Base-by-base conservation (phyloP, 768 basidiomycete species). In the Termitomyces sp. region DNA sequence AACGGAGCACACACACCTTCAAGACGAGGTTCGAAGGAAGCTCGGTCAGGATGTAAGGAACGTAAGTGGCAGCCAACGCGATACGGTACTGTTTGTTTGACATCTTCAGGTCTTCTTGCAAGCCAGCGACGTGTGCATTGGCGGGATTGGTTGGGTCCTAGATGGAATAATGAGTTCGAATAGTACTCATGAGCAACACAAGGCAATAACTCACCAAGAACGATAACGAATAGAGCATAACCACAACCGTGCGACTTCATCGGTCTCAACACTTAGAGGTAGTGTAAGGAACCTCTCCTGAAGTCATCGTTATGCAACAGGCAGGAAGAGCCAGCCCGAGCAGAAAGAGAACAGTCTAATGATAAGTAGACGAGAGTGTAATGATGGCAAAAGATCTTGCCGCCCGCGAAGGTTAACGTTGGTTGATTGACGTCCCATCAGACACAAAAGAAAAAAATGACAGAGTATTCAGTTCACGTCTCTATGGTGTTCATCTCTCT, bases 51-150 rank as follows among this genome's bases (percentile, higher is more conserved):
- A 85, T 83, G 51, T 85, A 86, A 0, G 83, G 82, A 1, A 80
- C 70, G 57, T 78, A 80, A 1, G 77, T 77, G 35, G 80, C 75
- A 1, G 78, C 81, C 53, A 81, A 61, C 6, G 78, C 73, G 61
- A 82, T 71, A 62, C 79, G 76, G 59, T 84, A 86, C 62, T 80
- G 70, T 10, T 75, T 65, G 48, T 78, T 73, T 12, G 75, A 73
- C 72, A 86, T 75, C 44, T 77, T 70, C 46, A 87, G 65, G 46
- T 82, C 76, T 19, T 67, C 76, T 63, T 85, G 82, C 58, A 87
- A 66, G 11, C 85, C 85, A 10, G 84, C 85, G 6, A 85, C 75
- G n/a, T 79, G 75, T 41, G 84, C 85, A 59, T 85, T 86, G 29
- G 77, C 78, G 38, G 85, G 71, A 61, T 85, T 84, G 12, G 77